Evolutionary conservation across 768 basidiomycete species (phyloP).

Genomic region (Amanita jacksonii): DNA sequence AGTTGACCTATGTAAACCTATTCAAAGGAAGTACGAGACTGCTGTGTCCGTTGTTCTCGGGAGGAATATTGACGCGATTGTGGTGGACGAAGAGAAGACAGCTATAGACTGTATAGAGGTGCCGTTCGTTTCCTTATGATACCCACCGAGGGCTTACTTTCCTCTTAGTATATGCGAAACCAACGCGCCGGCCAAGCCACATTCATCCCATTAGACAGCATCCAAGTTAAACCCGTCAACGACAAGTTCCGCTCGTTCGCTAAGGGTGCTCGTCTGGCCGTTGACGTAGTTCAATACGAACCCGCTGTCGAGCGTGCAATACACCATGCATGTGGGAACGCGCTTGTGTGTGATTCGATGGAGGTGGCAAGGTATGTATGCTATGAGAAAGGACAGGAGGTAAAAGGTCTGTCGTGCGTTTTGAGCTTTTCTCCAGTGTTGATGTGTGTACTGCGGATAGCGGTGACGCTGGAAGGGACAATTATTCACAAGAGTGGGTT

Average conservation of each 20-base stretch:
- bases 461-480: constrained; percentile 94
- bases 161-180: constrained; percentile 82
- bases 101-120: constrained; percentile 98
- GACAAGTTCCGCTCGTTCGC: constrained; percentile 92
- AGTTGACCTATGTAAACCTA: constrained; percentile 91
- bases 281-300: constrained; percentile 80
- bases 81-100: constrained; percentile 94
- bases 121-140: constrained; percentile 6
- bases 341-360: constrained; percentile 92
- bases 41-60: constrained; percentile 91
- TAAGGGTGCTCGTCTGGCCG: constrained; percentile 77
- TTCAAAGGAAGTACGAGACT: constrained; percentile 82
- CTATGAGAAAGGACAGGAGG: constrained; percentile 92
- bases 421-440: too few relatives aligned
- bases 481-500: constrained; percentile 96
- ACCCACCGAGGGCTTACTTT: background rate
- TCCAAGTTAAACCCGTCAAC: constrained; percentile 87
- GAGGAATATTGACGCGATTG: constrained; percentile 89
- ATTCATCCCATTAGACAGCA: constrained; percentile 97
- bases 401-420: constrained; percentile 79
- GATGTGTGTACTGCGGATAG: constrained; percentile 28
- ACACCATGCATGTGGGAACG: constrained; percentile 93
- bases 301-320: constrained; percentile 87
- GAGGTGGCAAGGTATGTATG: constrained; percentile 85
- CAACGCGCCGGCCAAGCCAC: constrained; percentile 95